Evolutionary conservation across 2,329 filamentous ascomycete genomes (phyloP).

Genomic region (Aspergillus terreus): DNA sequence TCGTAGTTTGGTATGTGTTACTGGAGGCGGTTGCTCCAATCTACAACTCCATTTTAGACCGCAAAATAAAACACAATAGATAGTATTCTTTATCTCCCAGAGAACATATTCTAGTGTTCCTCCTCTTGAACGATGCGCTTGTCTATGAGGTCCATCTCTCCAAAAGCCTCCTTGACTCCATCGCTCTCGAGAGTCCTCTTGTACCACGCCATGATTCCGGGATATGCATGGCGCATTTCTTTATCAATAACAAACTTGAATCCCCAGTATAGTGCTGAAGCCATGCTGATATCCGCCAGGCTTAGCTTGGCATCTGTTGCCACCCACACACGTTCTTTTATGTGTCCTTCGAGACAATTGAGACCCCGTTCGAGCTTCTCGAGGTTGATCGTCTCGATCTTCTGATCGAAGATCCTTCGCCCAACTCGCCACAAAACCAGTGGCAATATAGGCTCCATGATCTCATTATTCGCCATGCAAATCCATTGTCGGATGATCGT

Average conservation of each 20-base stretch:
- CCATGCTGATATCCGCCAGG: slow-evolving; percentile 26
- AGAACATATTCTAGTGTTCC: not conserved
- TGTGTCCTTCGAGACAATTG: slow-evolving; percentile 16
- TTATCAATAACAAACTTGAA: slow-evolving; percentile 22
- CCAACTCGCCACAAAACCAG: slow-evolving; percentile 20
- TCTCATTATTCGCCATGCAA: slow-evolving; percentile 37
- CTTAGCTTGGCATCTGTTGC: slow-evolving; percentile 18
- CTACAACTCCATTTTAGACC: too few relatives aligned
- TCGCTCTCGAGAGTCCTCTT: not conserved
- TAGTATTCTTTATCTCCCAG: not conserved
- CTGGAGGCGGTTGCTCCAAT: too few relatives aligned
- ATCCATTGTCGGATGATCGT: slow-evolving; percentile 47
- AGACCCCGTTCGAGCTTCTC: slow-evolving; percentile 19
- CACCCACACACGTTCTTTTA: slow-evolving; percentile 21
- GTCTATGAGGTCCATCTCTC: slow-evolving; percentile 8
- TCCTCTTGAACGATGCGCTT: not conserved
- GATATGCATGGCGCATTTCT: slow-evolving; percentile 25
- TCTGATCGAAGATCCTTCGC: slow-evolving; percentile 17
- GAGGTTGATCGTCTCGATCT: slow-evolving; percentile 14
- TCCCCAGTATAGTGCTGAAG: slow-evolving; percentile 22
- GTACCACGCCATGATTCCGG: slow-evolving; percentile 20
- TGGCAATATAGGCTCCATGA: slow-evolving; percentile 14
- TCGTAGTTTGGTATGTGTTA: not conserved
- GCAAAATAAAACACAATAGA: not conserved
- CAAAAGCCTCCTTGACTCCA: slow-evolving; percentile 9